These are phyloP conservation scores for Nannochloropsis granulata DNA, from an alignment of 108 stramenopile species.

Conservation along the genomic window DNA sequence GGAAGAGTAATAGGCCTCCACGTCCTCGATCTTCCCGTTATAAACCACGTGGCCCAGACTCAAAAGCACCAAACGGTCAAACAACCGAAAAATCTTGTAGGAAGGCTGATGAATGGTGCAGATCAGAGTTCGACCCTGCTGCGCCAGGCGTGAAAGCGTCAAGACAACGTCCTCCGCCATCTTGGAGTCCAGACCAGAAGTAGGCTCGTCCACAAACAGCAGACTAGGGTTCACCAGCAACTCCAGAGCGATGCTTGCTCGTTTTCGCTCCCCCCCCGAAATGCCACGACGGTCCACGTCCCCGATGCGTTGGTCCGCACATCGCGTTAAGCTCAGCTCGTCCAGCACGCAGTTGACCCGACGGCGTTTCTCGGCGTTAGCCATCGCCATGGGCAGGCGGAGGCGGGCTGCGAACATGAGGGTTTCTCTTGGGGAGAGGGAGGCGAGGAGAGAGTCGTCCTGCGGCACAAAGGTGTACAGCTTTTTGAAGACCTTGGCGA, in stretches of 20 bases:
- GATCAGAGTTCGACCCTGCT: background rate
- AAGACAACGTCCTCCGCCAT: constrained; percentile 7
- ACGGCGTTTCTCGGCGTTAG: background rate
- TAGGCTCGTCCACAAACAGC: constrained; percentile 32
- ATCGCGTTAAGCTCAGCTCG: background rate
- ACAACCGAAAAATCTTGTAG: background rate
- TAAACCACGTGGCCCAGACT: constrained; percentile 3
- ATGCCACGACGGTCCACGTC: constrained; percentile 10
- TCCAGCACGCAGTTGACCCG: background rate
- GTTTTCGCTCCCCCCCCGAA: constrained; percentile 13
- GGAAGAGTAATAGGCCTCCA: background rate
- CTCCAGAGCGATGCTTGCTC: constrained; percentile 21
- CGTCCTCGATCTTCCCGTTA: background rate
- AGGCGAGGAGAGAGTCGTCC: constrained; percentile 16
- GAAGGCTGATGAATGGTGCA: constrained; percentile 23
- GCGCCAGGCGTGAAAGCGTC: background rate
- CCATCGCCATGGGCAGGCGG: background rate
- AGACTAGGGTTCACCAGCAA: constrained; percentile 10
- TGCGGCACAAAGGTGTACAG: constrained; percentile 12
- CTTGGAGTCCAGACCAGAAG: constrained; percentile 25
- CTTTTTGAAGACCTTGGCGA: background rate
- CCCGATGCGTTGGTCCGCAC: constrained; percentile 2
- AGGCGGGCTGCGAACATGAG: constrained; percentile 1
- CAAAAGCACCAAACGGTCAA: constrained; percentile 11
- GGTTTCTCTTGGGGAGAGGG: constrained; percentile 10